Evolutionary conservation across 495 filamentous ascomycete genomes (phyloP).

Genomic region (Chlorociboria aeruginascens): DNA sequence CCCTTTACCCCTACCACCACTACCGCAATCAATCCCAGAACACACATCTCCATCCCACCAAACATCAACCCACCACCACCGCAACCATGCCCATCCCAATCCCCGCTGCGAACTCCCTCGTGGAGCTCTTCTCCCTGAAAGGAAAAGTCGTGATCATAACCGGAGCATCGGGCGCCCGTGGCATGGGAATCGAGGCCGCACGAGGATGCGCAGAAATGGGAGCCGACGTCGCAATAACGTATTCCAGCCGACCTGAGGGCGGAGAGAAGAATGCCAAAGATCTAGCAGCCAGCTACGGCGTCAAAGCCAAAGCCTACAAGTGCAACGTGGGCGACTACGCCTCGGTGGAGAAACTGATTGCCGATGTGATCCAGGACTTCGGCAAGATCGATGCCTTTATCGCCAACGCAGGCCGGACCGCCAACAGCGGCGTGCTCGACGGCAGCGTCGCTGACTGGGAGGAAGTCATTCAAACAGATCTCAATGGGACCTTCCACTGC

Average conservation of each 20-base stretch:
- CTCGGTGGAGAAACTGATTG: slow-evolving; percentile 36
- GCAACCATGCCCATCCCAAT: slow-evolving; percentile 41
- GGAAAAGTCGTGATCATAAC: slow-evolving; percentile 64
- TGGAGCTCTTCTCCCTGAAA: slow-evolving; percentile 59
- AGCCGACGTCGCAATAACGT: slow-evolving; percentile 57
- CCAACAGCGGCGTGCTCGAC: slow-evolving; percentile 44
- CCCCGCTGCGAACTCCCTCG: slow-evolving; percentile 43
- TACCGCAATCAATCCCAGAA: not conserved
- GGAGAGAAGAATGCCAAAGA: slow-evolving; percentile 56
- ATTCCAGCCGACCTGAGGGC: slow-evolving; percentile 45
- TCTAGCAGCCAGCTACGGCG: slow-evolving; percentile 43
- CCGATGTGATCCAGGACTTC: slow-evolving; percentile 44
- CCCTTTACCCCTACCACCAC: not conserved
- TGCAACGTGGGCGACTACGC: slow-evolving; percentile 39
- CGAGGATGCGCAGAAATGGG: slow-evolving; percentile 64
- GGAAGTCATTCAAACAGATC: slow-evolving; percentile 53
- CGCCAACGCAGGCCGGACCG: slow-evolving; percentile 57
- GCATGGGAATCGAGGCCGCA: slow-evolving; percentile 65
- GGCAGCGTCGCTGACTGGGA: slow-evolving; percentile 52
- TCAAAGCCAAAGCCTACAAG: slow-evolving; percentile 60
- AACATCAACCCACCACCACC: not conserved
- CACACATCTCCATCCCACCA: not conserved
- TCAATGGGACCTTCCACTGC: slow-evolving; percentile 57
- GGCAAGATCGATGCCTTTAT: slow-evolving; percentile 56
- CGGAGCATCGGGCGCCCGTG: slow-evolving; percentile 53